Evolutionary conservation across 139 green algal genomes (phyloP).

Genomic region (Klebsormidium nitens): DNA sequence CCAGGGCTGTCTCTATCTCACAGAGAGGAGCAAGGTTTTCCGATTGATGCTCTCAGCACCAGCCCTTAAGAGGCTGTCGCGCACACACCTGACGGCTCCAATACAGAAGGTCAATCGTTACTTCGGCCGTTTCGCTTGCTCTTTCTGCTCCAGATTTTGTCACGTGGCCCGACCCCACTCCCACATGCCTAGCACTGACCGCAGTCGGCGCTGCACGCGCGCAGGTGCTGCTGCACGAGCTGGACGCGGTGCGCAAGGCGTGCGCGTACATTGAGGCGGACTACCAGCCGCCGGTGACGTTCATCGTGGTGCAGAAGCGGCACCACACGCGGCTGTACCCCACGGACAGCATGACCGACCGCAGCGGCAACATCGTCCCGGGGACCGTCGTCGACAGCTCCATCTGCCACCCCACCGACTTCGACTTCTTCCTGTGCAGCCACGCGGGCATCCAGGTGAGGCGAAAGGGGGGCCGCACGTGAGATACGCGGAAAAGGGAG

Average conservation of each 20-base stretch:
- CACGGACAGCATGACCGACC: conserved; percentile 12
- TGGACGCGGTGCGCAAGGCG: conserved; percentile 29
- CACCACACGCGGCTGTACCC: conserved; percentile 58
- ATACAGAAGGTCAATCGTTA: neutral
- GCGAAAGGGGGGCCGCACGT: conserved; percentile 7
- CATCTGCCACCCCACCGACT: conserved; percentile 50
- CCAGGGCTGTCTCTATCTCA: no score
- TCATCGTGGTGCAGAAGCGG: conserved; percentile 73
- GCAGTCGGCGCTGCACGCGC: neutral
- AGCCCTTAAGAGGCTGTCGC: no score
- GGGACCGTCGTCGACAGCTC: conserved; percentile 31
- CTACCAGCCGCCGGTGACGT: conserved; percentile 68
- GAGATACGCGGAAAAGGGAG: no score
- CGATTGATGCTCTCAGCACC: no score
- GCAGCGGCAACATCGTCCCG: conserved; percentile 24
- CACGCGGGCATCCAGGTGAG: conserved; percentile 69
- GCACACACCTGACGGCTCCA: no score
- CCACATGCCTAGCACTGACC: neutral
- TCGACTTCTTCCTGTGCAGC: conserved; percentile 84
- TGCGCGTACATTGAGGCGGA: conserved; percentile 30
- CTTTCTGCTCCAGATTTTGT: neutral
- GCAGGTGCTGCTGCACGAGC: neutral
- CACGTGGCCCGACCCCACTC: neutral
- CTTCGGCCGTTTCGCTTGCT: neutral
- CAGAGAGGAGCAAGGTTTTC: no score